These are phyloP conservation scores for Aspergillus ustus DNA, from an alignment of 2,329 filamentous ascomycete species.

Conservation along the genomic window DNA sequence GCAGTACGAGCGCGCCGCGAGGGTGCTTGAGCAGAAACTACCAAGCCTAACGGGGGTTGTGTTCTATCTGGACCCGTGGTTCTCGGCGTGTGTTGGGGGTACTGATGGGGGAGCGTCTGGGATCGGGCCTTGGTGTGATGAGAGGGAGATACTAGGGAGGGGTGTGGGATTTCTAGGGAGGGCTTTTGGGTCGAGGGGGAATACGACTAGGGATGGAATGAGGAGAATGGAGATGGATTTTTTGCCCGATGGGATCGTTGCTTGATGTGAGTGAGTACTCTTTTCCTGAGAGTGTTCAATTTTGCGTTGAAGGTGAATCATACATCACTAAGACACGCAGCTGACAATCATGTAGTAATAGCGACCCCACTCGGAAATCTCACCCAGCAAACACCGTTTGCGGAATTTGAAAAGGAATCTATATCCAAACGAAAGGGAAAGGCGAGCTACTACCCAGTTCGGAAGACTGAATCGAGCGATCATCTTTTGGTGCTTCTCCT, in stretches of 20 bases:
- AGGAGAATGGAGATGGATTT: constrained; percentile 34
- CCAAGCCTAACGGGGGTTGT: constrained; percentile 33
- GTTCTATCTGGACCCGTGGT: constrained; percentile 41
- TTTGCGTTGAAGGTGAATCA: neutral
- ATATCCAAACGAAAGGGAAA: constrained; percentile 3
- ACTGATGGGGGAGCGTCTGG: neutral
- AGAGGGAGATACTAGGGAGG: constrained; percentile 33
- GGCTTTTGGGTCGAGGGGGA: constrained; percentile 31
- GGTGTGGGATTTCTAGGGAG: constrained; percentile 38
- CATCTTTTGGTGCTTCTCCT: neutral
- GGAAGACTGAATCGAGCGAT: neutral
- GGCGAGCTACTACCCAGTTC: neutral
- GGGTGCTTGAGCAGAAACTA: constrained; percentile 30
- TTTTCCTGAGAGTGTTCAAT: too few relatives aligned
- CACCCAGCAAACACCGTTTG: neutral
- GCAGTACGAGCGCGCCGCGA: constrained; percentile 36
- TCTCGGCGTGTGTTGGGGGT: constrained; percentile 34
- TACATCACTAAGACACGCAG: neutral
- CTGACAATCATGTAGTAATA: neutral
- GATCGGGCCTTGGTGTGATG: constrained; percentile 26
- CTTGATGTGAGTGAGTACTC: neutral
- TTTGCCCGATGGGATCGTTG: constrained; percentile 34
- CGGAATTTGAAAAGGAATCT: neutral
- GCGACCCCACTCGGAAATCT: neutral
- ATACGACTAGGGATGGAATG: constrained; percentile 31